Conservation (phyloP, 2,329 filamentous ascomycete genomes). For the Colletotrichum brevisporum region DNA sequence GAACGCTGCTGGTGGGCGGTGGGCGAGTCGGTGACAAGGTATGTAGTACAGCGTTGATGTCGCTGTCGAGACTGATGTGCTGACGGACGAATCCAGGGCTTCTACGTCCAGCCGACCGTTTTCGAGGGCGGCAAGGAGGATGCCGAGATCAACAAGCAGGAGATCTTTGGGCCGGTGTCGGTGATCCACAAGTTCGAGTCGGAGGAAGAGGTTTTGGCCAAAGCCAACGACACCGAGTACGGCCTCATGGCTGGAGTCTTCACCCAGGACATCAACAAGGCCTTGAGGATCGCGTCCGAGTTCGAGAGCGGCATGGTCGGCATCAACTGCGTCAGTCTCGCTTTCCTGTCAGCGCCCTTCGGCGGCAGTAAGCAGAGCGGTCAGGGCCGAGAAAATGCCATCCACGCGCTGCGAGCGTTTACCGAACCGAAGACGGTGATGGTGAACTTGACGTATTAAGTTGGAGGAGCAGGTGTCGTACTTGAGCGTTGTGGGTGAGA, state of each 20-base stretch:
- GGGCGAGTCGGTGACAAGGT: constrained; percentile 54
- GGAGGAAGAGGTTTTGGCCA: constrained; percentile 68
- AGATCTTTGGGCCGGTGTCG: constrained; percentile 72
- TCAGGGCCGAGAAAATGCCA: constrained; percentile 62
- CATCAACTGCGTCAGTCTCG: constrained; percentile 67
- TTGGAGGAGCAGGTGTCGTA: too few species aligned
- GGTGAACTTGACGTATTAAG: constrained; percentile 53
- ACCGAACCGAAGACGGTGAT: constrained; percentile 66
- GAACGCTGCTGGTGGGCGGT: constrained; percentile 54
- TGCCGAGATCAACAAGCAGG: constrained; percentile 64
- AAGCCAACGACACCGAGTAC: constrained; percentile 68
- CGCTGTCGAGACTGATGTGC: not conserved
- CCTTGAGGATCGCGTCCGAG: constrained; percentile 65
- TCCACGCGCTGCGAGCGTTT: constrained; percentile 61
- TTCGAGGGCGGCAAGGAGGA: constrained; percentile 59
- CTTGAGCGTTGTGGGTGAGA: too few species aligned
- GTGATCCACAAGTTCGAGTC: constrained; percentile 68
- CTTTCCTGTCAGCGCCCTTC: constrained; percentile 60
- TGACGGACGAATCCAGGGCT: constrained; percentile 47
- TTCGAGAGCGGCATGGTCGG: constrained; percentile 80
- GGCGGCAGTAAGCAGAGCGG: constrained; percentile 66
- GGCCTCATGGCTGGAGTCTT: constrained; percentile 65
- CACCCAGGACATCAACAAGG: constrained; percentile 74
- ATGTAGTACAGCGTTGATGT: constrained; percentile 12
- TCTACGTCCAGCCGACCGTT: constrained; percentile 61